phyloP scores from a whole-genome alignment of 1,284 basidiomycete genomes.

The Ganoderma leucocontextum region DNA sequence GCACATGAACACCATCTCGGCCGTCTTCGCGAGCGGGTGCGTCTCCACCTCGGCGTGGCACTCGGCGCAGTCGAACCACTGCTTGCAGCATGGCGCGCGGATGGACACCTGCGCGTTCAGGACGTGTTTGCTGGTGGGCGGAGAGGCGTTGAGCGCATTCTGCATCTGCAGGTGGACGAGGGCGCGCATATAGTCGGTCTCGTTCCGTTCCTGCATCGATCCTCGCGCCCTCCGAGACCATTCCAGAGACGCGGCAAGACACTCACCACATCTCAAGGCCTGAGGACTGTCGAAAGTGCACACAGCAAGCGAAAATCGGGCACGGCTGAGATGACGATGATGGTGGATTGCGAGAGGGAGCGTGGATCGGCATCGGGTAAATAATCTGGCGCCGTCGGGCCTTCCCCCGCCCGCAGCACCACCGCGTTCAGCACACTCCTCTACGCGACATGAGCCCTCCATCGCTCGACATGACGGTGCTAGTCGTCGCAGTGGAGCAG shows the following conservation, averaged over 20 bases:
- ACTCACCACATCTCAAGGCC: constrained; percentile 11
- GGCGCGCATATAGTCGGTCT: not conserved
- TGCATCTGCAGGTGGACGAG: not conserved
- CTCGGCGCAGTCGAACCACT: constrained; percentile 95
- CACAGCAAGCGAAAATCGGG: not conserved
- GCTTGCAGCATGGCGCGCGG: constrained; percentile 93
- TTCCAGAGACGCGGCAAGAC: not conserved
- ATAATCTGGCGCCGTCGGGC: not conserved
- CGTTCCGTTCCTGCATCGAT: not conserved
- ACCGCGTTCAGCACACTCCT: not conserved
- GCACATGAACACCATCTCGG: constrained; percentile 94
- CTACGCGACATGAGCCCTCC: not conserved
- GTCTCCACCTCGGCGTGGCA: constrained; percentile 89
- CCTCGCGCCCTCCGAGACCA: not conserved
- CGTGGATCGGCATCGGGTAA: constrained; percentile 8
- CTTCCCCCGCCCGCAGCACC: not conserved
- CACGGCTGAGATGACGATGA: not conserved
- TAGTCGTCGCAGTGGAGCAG: not conserved
- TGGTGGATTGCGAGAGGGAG: constrained; percentile 6
- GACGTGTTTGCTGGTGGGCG: constrained; percentile 80
- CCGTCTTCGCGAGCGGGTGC: constrained; percentile 80
- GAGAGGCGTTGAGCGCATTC: not conserved
- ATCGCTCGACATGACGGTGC: not conserved
- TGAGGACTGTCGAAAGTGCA: not conserved
- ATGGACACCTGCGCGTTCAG: constrained; percentile 94